phyloP scores from a whole-genome alignment of 805 yeast genomes.

The Pichia californica region DNA sequence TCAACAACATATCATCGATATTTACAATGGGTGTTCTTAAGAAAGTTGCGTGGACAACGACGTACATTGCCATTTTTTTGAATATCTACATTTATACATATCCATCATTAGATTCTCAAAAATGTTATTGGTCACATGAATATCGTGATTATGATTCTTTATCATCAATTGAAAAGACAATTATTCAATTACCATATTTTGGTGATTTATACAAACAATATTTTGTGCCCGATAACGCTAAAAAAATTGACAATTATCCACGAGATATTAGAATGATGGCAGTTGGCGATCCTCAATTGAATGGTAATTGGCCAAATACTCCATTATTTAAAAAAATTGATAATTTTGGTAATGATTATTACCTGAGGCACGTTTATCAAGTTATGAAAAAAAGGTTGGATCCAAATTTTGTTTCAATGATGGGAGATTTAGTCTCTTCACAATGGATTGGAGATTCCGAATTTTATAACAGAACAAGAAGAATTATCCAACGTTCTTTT shows the following conservation, averaged over 20 bases:
- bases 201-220: conserved; percentile 30
- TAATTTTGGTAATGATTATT: conserved; percentile 84
- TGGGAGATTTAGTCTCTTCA: conserved; percentile 89
- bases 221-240: conserved; percentile 21
- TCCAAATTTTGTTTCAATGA: conserved; percentile 79
- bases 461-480: conserved; percentile 68
- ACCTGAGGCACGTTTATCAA: conserved; percentile 74
- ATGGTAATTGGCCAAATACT: conserved; percentile 75
- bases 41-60: conserved; percentile 22
- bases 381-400: conserved; percentile 55
- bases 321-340: conserved; percentile 71
- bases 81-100: conserved; percentile 70
- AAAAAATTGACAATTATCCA: conserved; percentile 7
- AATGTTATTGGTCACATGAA: conserved; percentile 55
- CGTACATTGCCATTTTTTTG: conserved; percentile 37
- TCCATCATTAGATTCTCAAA: conserved; percentile 50
- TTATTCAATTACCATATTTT: conserved; percentile 26
- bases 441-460: conserved; percentile 94
- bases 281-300: conserved; percentile 96
- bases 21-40: too few relatives aligned
- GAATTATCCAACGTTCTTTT: conserved; percentile 68
- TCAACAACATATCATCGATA: too few relatives aligned
- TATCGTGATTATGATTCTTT: conserved; percentile 20
- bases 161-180: conserved; percentile 7
- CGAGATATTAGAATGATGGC: conserved; percentile 57